Percentiles rank a stretch among this genome's conserved stretches.
Evolutionary conservation across 163 green algal genomes (phyloP).

Genomic region (Volvox carteri): DNA sequence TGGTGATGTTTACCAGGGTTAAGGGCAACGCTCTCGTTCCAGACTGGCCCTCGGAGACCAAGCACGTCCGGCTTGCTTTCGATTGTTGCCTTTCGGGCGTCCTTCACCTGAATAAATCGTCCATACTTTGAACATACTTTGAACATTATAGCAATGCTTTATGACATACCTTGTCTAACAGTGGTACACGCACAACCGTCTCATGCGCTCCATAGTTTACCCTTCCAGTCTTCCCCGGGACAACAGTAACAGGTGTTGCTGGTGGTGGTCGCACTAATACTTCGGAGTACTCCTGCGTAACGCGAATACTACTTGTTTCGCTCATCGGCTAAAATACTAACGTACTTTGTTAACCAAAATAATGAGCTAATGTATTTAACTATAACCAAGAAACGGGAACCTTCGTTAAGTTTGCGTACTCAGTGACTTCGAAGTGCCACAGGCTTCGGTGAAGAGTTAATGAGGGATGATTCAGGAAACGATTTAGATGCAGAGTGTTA

Average conservation of each 20-base stretch:
- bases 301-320: neutral
- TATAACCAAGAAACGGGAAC: neutral
- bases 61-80: constrained; percentile 51
- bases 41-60: constrained; percentile 14
- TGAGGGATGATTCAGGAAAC: no score
- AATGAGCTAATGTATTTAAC: neutral
- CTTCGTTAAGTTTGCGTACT: neutral
- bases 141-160: neutral
- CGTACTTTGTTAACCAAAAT: neutral
- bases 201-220: constrained; percentile 38
- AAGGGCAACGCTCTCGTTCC: constrained; percentile 9
- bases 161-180: constrained; percentile 30
- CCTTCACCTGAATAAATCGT: constrained; percentile 32
- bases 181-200: constrained; percentile 9
- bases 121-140: neutral
- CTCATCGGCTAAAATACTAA: neutral
- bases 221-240: constrained; percentile 19
- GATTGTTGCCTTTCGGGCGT: constrained; percentile 31
- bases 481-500: no score
- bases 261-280: neutral
- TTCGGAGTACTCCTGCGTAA: neutral
- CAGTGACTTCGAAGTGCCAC: constrained; percentile 12
- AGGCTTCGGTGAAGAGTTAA: neutral
- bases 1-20: constrained; percentile 34
- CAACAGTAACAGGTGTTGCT: neutral